phyloP scores from a whole-genome alignment of 2,329 filamentous ascomycete species.

The Aspergillaceae sp. region DNA sequence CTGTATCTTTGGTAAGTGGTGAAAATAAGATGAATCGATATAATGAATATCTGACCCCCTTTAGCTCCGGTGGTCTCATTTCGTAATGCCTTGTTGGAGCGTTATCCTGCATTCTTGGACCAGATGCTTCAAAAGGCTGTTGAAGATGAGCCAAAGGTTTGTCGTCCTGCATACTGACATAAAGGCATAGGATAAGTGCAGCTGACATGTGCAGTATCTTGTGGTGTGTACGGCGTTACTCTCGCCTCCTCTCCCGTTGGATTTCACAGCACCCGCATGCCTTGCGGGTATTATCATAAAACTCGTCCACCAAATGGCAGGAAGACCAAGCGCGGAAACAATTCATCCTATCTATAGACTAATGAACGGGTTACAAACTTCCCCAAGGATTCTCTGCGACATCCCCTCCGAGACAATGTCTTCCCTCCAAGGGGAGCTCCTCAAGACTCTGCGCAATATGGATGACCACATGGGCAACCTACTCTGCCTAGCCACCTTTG shows the following conservation, averaged over 20 bases:
- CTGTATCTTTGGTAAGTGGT: constrained; percentile 37
- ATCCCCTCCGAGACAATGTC: constrained; percentile 27
- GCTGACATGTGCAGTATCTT: constrained; percentile 18
- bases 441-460: constrained; percentile 30
- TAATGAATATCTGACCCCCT: constrained; percentile 3
- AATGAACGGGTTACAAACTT: constrained; percentile 22
- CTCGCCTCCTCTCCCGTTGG: constrained; percentile 23
- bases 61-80: constrained; percentile 22
- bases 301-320: constrained; percentile 20
- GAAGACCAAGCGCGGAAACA: constrained; percentile 23
- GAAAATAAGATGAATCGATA: not conserved
- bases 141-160: constrained; percentile 22
- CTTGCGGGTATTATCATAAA: constrained; percentile 26
- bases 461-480: constrained; percentile 34
- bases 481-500: constrained; percentile 34
- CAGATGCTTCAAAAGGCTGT: constrained; percentile 24
- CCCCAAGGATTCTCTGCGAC: constrained; percentile 18
- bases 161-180: constrained; percentile 1
- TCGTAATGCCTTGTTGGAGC: constrained; percentile 25
- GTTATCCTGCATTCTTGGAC: constrained; percentile 27
- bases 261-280: constrained; percentile 23
- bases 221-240: constrained; percentile 26
- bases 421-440: constrained; percentile 29
- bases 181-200: too few relatives aligned
- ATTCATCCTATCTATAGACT: constrained; percentile 27